Percentiles rank a stretch among this genome's conserved stretches.
Evolutionary conservation across 2,329 filamentous ascomycete species (phyloP).

Genomic region (Xylaria sp.): DNA sequence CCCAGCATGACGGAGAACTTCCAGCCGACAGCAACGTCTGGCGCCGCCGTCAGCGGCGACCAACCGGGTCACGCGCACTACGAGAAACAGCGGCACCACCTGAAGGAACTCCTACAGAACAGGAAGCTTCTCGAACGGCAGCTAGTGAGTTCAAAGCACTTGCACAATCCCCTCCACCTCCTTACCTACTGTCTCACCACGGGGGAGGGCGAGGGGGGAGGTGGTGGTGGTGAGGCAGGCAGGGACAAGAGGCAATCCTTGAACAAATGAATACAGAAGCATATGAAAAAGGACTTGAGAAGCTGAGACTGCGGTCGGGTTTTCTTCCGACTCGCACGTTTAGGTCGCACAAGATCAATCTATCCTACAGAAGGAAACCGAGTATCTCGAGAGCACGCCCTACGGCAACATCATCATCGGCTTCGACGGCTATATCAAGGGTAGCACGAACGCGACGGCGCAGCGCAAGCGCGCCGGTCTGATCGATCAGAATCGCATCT

Average conservation of each 20-base stretch:
- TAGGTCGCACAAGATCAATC: constrained; percentile 65
- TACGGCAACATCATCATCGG: constrained; percentile 94
- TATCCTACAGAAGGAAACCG: constrained; percentile 76
- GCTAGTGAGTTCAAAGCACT: constrained; percentile 21
- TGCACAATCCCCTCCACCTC: not conserved
- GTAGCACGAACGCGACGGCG: constrained; percentile 57
- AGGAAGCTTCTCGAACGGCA: constrained; percentile 27
- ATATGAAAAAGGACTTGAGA: not conserved
- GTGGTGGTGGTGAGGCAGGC: not conserved
- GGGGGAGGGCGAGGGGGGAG: too few species aligned
- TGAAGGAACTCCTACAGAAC: constrained; percentile 43
- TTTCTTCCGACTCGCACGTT: not conserved
- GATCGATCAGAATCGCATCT: constrained; percentile 68
- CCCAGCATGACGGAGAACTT: constrained; percentile 32
- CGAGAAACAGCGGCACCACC: constrained; percentile 44
- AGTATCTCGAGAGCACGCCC: constrained; percentile 85
- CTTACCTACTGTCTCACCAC: not conserved
- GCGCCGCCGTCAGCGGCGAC: constrained; percentile 21
- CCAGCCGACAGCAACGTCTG: constrained; percentile 22
- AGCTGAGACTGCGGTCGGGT: not conserved
- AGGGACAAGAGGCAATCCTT: not conserved
- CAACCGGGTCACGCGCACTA: constrained; percentile 37
- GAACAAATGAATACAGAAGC: not conserved
- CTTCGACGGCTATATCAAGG: constrained; percentile 98
- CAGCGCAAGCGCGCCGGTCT: constrained; percentile 60